A percentile compares a stretch with the other conserved stretches of the same genome.
These are phyloP conservation scores for Trichoderma hamatum DNA, from an alignment of 2,329 filamentous ascomycete genomes.

Conservation along the genomic window DNA sequence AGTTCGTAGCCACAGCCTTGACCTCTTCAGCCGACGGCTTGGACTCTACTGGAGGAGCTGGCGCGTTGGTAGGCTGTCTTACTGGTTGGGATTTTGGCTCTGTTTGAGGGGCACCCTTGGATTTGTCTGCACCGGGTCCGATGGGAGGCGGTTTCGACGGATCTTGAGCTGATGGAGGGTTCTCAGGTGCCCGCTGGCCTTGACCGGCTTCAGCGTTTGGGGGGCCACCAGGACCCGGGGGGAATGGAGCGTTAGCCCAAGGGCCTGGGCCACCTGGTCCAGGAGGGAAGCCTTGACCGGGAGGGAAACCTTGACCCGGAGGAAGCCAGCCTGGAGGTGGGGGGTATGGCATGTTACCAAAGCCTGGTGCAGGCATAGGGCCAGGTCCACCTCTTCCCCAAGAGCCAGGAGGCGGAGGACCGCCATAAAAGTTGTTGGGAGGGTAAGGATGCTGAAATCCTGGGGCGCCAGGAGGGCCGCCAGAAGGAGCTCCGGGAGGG, in stretches of 20 bases:
- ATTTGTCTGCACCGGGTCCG: slow-evolving; percentile 54
- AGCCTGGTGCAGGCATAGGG: slow-evolving; percentile 61
- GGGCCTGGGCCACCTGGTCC: slow-evolving; percentile 61
- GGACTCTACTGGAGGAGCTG: slow-evolving; percentile 67
- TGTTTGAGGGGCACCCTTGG: slow-evolving; percentile 51
- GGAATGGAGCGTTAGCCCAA: slow-evolving; percentile 63
- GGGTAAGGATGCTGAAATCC: slow-evolving; percentile 51
- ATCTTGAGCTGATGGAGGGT: slow-evolving; percentile 19
- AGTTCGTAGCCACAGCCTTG: slow-evolving; percentile 50
- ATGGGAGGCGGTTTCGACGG: slow-evolving; percentile 22
- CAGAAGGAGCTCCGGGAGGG: slow-evolving; percentile 38
- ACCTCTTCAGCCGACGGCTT: slow-evolving; percentile 61
- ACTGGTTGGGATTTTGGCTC: slow-evolving; percentile 60
- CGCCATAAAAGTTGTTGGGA: slow-evolving; percentile 52
- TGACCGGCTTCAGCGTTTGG: slow-evolving; percentile 66
- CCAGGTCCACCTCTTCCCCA: slow-evolving; percentile 60
- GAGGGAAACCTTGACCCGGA: slow-evolving; percentile 74
- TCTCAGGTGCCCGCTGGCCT: slow-evolving; percentile 52
- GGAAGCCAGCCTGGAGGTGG: slow-evolving; percentile 79
- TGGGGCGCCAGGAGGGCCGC: slow-evolving; percentile 40
- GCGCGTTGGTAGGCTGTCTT: slow-evolving; percentile 53
- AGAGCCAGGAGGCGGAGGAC: slow-evolving; percentile 54
- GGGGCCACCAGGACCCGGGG: slow-evolving; percentile 57
- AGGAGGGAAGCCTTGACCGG: slow-evolving; percentile 73
- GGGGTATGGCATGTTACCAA: slow-evolving; percentile 77